Evolutionary conservation across 2,329 filamentous ascomycete genomes (phyloP).

Genomic region (Pseudogymnoascus sp.): DNA sequence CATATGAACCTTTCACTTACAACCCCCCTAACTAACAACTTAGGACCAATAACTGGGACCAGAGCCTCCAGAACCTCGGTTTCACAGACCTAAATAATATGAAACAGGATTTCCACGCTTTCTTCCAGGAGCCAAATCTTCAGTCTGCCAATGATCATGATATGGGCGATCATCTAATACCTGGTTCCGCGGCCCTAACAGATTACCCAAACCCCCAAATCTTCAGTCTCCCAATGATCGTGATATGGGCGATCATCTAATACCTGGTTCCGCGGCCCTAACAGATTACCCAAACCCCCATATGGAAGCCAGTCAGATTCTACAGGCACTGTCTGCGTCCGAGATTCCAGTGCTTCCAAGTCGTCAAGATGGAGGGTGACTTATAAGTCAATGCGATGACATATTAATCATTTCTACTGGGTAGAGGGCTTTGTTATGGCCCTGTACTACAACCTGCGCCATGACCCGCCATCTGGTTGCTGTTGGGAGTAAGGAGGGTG

Average conservation of each 20-base stretch:
- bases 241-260: too few species aligned
- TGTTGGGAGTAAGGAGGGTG: neutral
- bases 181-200: neutral
- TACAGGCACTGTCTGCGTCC: conserved; percentile 24
- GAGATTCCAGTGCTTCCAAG: neutral
- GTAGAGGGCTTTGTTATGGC: neutral
- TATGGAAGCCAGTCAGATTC: conserved; percentile 26
- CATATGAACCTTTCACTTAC: neutral
- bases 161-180: conserved; percentile 22
- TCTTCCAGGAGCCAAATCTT: conserved; percentile 25
- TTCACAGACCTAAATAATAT: conserved; percentile 28
- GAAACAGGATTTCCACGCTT: conserved; percentile 27
- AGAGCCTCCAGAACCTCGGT: conserved; percentile 28
- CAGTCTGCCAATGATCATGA: conserved; percentile 21
- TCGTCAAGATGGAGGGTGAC: neutral
- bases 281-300: neutral
- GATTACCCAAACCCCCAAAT: conserved; percentile 14
- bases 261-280: neutral
- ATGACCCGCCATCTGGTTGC: neutral
- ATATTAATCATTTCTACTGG: neutral
- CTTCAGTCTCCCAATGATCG: neutral
- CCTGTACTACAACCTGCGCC: neutral
- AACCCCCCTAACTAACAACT: conserved; percentile 14
- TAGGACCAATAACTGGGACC: conserved; percentile 27
- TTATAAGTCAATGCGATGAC: neutral